Base-by-base conservation (phyloP, 2,329 filamentous ascomycete genomes). In the Metarhizium rileyi region DNA sequence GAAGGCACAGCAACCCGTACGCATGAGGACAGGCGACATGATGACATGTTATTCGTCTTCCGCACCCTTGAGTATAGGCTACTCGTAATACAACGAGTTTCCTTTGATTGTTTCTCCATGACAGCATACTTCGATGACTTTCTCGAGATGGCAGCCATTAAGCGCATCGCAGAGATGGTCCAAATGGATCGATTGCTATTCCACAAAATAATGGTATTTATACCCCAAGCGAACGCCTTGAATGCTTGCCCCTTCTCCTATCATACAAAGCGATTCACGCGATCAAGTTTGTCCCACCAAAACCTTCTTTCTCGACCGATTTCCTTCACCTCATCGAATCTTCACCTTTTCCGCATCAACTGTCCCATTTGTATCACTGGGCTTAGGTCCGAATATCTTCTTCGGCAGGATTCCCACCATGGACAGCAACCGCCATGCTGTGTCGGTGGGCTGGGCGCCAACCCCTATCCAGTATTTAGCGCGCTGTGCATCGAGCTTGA, bases 401-500 rank as follows among this genome's bases (percentile, higher is more conserved):
- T 66, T 64, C 14, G 67, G 67, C 51, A 70, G 47, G 36, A 70
- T 64, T 25, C 70, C 58, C 50, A 90, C 88, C 87, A 95, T 85
- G 50, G 79, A 80, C 59, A 98, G 72, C 60, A 97, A 68, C 64
- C 88, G 78, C 90, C 90, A 95, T 33, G 86, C 87, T 3, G 87
- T 83, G 58, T 96, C 88, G 54, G 86, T 90, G 9, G 93, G 93
- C 71, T 98, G 93, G 50, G 93, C 93, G 1, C 93, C 93, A 3
- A 97, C 91, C 65, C 93, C 93, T 33, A 98, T 77, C 93, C 93
- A 98, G 73, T 98, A 98, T 67, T 86, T 84, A 50, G 91, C 87
- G 52, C 93, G 77, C 56, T 80, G 73, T 7, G 79, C 73, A 67
- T 98, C 93, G 14, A 98, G 77, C 61, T 88, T 84, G 64, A 98